Base-by-base conservation (phyloP, 192 early-diverging fungal species). In the Physocladia obscura region DNA sequence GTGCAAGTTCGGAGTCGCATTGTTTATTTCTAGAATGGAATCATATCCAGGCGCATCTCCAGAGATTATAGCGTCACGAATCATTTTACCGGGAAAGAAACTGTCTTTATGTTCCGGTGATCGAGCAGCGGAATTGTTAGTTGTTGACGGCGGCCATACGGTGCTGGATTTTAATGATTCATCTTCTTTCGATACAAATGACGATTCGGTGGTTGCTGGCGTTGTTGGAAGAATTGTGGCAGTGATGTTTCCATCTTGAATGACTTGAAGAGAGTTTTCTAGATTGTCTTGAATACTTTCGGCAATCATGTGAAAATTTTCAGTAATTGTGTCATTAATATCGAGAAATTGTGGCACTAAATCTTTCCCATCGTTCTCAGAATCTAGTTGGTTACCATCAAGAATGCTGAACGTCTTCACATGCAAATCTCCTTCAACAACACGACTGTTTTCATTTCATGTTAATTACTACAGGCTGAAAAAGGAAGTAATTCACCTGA, bases 381-480 rank as follows among this genome's bases (percentile, higher is more conserved):
- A 32, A n/a, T 40, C 37, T 30, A 17, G 21, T 19, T n/a, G 8
- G 5, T 52, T 21, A 21, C 5, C 2, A 15, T 19, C 19, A 19
- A 57, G 19, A 34, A 80, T 56, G 19, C 71, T 60, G 55, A 73
- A 81, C 6, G 77, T 79, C 17, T 61, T 62, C 35, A 81, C 73
- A 58, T 74, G 74, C 8, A 81, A 26, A 47, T 71, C 63, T 15
- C 79, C 79, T 21, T 65, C 37, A 4, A 44, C 40, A n/a, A 44
- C 40, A n/a, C 40, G 40, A 44, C 40, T 44, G 37, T 70, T 67
- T 69, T 61, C 74, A 59, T 81, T 81, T 19, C 81, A 78, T 17
- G 74, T 81, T 79, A 81, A 81, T 22, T 70, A 36, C 26, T 78
- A 79, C 51, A 81, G 80, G 61, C 77, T 75, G 69, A 81, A 79